Conservation (phyloP, 2,329 filamentous ascomycete species). For the Ophiostoma novo-ulmi region DNA sequence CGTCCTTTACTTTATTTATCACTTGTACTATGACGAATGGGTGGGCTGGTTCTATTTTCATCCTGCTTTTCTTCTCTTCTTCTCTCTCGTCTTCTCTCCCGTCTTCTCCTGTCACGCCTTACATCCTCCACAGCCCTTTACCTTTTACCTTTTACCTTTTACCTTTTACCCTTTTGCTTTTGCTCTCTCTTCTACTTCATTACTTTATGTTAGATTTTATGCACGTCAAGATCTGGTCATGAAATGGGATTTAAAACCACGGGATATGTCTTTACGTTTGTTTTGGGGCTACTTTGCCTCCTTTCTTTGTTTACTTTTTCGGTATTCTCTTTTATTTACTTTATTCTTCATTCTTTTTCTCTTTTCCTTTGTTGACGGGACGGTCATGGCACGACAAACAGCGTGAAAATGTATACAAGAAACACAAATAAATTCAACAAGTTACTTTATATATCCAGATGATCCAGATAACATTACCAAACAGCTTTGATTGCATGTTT, state of each 20-base stretch:
- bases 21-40: background rate
- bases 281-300: background rate
- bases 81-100: background rate
- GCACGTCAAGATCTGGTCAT: conserved; percentile 13
- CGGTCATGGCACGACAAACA: background rate
- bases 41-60: background rate
- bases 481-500: background rate
- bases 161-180: background rate
- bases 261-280: conserved; percentile 12
- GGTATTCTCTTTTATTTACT: background rate
- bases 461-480: background rate
- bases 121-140: background rate
- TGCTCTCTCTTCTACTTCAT: background rate
- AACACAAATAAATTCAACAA: background rate
- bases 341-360: background rate
- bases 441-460: too few relatives aligned
- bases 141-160: background rate
- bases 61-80: background rate
- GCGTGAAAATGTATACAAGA: conserved; percentile 17
- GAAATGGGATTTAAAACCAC: conserved; percentile 9
- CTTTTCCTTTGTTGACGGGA: conserved; percentile 8
- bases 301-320: background rate
- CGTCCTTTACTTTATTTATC: background rate
- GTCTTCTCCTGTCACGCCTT: background rate
- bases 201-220: conserved; percentile 2